phyloP scores from a whole-genome alignment of 495 filamentous ascomycete genomes.

The Neurospora sp. region DNA sequence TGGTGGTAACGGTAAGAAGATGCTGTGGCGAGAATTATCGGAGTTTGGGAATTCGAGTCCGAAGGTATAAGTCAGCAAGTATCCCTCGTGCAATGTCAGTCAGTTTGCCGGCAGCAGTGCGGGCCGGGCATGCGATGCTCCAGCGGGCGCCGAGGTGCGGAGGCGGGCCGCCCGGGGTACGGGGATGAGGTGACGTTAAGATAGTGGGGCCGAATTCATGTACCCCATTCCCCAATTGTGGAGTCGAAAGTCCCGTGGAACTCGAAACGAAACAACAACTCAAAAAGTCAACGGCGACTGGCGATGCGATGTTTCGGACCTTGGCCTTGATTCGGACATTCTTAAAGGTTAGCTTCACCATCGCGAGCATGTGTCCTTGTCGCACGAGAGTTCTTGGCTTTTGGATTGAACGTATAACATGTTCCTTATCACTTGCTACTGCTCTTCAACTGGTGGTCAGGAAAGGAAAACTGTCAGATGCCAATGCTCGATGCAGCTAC shows the following conservation, averaged over 20 bases:
- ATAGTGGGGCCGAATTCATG: too few species aligned
- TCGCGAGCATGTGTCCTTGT: background rate
- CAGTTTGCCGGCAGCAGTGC: background rate
- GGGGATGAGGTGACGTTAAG: too few species aligned
- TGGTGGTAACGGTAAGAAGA: too few species aligned
- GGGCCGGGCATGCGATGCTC: background rate
- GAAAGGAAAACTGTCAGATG: background rate
- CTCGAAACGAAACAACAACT: background rate
- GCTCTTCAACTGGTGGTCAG: background rate
- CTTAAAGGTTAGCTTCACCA: background rate
- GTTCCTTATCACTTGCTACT: background rate
- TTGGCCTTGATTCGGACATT: background rate
- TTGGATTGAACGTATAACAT: background rate
- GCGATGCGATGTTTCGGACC: background rate
- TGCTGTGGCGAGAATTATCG: background rate
- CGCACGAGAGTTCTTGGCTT: background rate
- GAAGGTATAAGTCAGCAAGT: background rate
- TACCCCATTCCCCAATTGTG: background rate
- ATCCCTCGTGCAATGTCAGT: background rate
- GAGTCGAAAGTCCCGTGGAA: background rate
- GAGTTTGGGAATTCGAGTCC: background rate
- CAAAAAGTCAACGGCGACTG: background rate
- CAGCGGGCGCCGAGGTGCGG: background rate
- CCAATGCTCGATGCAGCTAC: too few species aligned
- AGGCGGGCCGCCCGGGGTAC: background rate